Conservation (phyloP, 352 stramenopile species). For the Globisporangium emineosum region DNA sequence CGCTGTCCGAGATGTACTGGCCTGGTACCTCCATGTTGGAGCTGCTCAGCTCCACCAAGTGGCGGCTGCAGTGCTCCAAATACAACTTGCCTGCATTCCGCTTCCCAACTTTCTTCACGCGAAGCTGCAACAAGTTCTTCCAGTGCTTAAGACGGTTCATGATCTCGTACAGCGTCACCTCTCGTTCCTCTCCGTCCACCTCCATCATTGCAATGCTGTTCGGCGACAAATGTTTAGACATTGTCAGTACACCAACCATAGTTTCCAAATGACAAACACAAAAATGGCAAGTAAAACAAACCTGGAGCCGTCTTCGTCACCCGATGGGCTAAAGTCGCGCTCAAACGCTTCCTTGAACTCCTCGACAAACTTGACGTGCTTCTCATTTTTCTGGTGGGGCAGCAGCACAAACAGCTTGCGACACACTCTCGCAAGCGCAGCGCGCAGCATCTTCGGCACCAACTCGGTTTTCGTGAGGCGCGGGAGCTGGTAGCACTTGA, state of each 20-base stretch:
- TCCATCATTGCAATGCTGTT: constrained; percentile 19
- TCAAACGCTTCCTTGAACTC: constrained; percentile 87
- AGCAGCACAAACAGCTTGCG: constrained; percentile 89
- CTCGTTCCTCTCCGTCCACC: constrained; percentile 18
- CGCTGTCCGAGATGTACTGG: constrained; percentile 89
- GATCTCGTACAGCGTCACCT: constrained; percentile 73
- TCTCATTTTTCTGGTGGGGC: constrained; percentile 85
- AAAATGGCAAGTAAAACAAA: constrained; percentile 6
- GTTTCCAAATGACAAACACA: neutral
- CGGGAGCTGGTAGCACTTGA: constrained; percentile 91
- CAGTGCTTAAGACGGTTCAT: constrained; percentile 90
- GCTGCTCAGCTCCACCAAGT: constrained; percentile 85
- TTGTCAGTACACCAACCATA: neutral
- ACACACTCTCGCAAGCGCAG: constrained; percentile 90
- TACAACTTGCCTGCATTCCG: constrained; percentile 68
- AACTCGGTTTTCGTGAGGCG: constrained; percentile 72
- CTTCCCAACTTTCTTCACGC: constrained; percentile 74
- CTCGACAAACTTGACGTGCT: constrained; percentile 85
- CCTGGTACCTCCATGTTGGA: constrained; percentile 90
- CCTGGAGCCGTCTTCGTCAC: constrained; percentile 21
- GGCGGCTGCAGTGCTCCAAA: constrained; percentile 86
- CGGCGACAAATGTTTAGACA: neutral
- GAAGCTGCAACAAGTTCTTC: constrained; percentile 87
- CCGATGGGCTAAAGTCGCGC: constrained; percentile 67
- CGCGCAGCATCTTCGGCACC: constrained; percentile 87